These are phyloP conservation scores for Porogramme epimiltina DNA, from an alignment of 1,284 basidiomycete species.

Conservation along the genomic window DNA sequence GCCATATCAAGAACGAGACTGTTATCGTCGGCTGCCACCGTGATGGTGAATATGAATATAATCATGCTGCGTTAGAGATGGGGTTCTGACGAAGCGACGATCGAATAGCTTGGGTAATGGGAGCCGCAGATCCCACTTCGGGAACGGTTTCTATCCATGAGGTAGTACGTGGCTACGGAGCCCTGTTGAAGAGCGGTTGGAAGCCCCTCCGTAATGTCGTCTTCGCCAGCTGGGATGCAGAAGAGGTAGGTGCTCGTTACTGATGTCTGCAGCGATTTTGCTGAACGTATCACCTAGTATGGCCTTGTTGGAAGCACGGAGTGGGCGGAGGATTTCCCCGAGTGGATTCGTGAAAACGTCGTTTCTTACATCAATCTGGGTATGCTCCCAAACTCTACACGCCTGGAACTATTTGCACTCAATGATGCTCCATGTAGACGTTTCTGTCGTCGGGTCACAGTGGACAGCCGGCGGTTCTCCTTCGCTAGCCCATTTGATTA, in stretches of 20 bases:
- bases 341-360: constrained; percentile 77
- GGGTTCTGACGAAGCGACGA: not conserved
- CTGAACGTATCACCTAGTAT: constrained; percentile 48
- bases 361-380: constrained; percentile 91
- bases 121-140: constrained; percentile 85
- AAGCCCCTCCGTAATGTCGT: constrained; percentile 86
- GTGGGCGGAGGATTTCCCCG: constrained; percentile 87
- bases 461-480: constrained; percentile 65
- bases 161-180: constrained; percentile 81
- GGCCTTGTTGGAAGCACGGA: constrained; percentile 89
- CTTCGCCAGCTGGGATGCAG: constrained; percentile 93
- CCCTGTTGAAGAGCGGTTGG: constrained; percentile 78
- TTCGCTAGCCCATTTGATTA: constrained; percentile 79
- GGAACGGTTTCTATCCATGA: constrained; percentile 89
- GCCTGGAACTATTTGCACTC: not conserved
- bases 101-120: constrained; percentile 53
- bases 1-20: constrained; percentile 85
- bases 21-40: constrained; percentile 87
- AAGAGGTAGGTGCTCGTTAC: constrained; percentile 59
- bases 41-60: too few relatives aligned
- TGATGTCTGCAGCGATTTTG: not conserved
- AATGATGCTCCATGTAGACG: constrained; percentile 40
- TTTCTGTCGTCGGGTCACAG: constrained; percentile 69
- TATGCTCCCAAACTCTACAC: constrained; percentile 32
- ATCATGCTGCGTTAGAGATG: constrained; percentile 19